These are phyloP conservation scores for Sporobolomyces roseus DNA, from an alignment of 768 basidiomycete species.

Conservation along the genomic window DNA sequence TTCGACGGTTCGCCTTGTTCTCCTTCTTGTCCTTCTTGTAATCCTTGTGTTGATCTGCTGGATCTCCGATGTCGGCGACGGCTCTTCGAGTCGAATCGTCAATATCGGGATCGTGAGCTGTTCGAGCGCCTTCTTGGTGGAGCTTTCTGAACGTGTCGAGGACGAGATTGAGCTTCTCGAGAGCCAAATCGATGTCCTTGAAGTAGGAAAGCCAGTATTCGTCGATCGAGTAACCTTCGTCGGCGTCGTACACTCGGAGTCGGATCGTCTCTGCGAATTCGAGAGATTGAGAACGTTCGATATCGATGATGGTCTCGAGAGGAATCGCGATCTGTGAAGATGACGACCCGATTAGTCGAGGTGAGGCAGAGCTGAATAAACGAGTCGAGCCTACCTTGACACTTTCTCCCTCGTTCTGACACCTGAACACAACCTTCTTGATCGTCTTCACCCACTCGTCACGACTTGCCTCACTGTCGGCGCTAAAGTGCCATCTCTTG, in stretches of 20 bases:
- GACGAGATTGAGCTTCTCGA: constrained; percentile 74
- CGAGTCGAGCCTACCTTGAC: constrained; percentile 59
- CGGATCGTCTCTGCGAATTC: constrained; percentile 90
- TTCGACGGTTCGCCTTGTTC: constrained; percentile 3
- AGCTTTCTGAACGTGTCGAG: constrained; percentile 54
- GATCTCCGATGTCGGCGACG: constrained; percentile 13
- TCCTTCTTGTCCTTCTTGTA: neutral
- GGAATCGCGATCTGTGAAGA: constrained; percentile 77
- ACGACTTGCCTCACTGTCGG: constrained; percentile 75
- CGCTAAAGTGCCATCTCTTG: constrained; percentile 65
- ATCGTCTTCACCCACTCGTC: constrained; percentile 97
- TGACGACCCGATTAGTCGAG: neutral
- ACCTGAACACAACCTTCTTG: constrained; percentile 85
- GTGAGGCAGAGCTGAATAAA: neutral
- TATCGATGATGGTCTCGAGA: constrained; percentile 79
- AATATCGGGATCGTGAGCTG: neutral
- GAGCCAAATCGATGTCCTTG: constrained; percentile 67
- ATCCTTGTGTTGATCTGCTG: constrained; percentile 17
- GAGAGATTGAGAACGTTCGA: constrained; percentile 80
- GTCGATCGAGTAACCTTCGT: constrained; percentile 66
- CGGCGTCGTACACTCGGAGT: constrained; percentile 68
- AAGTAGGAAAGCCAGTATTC: constrained; percentile 83
- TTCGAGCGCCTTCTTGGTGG: constrained; percentile 15
- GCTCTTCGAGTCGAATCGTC: constrained; percentile 24
- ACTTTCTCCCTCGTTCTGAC: constrained; percentile 91